phyloP scores from a whole-genome alignment of 345 rosid species.

The Fremontodendron californicum region DNA sequence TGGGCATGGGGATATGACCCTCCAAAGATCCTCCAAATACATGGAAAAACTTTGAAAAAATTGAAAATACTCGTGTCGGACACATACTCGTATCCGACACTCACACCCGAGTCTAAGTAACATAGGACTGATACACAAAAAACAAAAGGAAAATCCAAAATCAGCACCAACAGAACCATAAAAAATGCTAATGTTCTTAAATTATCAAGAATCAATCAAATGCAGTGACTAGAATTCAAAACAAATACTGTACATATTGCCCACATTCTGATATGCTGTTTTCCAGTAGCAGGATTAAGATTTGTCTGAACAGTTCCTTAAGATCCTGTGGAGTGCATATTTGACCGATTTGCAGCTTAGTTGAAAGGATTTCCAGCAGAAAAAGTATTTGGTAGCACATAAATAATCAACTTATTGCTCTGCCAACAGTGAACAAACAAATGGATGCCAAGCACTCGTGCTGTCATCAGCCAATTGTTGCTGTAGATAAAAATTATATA shows the following conservation, averaged over 20 bases:
- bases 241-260: background rate
- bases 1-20: too few relatives aligned
- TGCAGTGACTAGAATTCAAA: background rate
- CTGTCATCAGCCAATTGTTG: background rate
- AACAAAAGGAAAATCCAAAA: background rate
- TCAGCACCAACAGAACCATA: background rate
- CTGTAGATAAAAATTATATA: background rate
- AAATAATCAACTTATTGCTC: background rate
- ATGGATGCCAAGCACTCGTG: background rate
- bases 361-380: background rate
- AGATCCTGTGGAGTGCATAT: background rate
- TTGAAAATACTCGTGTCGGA: too few relatives aligned
- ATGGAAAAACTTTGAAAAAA: too few relatives aligned
- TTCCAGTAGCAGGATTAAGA: background rate
- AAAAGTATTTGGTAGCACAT: background rate
- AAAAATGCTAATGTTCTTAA: background rate
- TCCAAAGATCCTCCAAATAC: too few relatives aligned
- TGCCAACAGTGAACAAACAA: background rate
- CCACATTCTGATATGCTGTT: background rate
- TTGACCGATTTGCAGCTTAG: background rate
- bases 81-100: too few relatives aligned
- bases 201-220: background rate
- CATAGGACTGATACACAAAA: too few relatives aligned
- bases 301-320: background rate
- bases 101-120: too few relatives aligned